These are phyloP conservation scores for Termitomyces sp. DNA, from an alignment of 768 basidiomycete species.

Conservation along the genomic window DNA sequence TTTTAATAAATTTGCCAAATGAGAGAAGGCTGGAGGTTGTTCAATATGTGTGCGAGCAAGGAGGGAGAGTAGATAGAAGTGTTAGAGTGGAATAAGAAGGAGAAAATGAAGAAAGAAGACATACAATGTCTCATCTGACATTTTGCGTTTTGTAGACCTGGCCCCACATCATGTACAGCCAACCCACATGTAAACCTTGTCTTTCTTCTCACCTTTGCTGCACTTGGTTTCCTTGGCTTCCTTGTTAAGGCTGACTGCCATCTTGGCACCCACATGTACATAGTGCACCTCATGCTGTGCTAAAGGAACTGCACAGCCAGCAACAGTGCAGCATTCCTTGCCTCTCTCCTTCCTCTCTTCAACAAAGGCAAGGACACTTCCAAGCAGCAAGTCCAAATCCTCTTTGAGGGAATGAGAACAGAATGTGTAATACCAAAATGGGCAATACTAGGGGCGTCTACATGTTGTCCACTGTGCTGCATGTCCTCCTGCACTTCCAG, in stretches of 20 bases:
- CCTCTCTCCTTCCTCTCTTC: too few relatives aligned
- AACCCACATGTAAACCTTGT: neutral
- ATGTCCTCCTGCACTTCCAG: neutral
- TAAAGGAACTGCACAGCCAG: too few relatives aligned
- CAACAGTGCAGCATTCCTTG: too few relatives aligned
- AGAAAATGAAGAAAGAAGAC: constrained; percentile 17
- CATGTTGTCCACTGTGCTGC: constrained; percentile 12
- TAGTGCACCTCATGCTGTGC: neutral
- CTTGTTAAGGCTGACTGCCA: too few relatives aligned
- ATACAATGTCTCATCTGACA: constrained; percentile 44
- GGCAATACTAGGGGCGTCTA: constrained; percentile 42
- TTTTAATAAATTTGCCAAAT: constrained; percentile 54
- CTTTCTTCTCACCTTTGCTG: too few relatives aligned
- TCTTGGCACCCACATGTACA: neutral
- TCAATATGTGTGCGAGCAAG: too few relatives aligned
- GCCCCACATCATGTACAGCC: neutral
- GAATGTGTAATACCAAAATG: constrained; percentile 10
- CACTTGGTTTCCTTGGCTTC: too few relatives aligned
- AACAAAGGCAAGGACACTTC: too few relatives aligned
- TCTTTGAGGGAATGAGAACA: too few relatives aligned
- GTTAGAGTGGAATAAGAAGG: too few relatives aligned
- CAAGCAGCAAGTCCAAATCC: neutral
- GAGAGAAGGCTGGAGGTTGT: constrained; percentile 38
- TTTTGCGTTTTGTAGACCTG: neutral
- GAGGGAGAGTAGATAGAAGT: too few relatives aligned